These are phyloP conservation scores for Hypoxylon subgilvum DNA, from an alignment of 495 filamentous ascomycete species.

Conservation along the genomic window DNA sequence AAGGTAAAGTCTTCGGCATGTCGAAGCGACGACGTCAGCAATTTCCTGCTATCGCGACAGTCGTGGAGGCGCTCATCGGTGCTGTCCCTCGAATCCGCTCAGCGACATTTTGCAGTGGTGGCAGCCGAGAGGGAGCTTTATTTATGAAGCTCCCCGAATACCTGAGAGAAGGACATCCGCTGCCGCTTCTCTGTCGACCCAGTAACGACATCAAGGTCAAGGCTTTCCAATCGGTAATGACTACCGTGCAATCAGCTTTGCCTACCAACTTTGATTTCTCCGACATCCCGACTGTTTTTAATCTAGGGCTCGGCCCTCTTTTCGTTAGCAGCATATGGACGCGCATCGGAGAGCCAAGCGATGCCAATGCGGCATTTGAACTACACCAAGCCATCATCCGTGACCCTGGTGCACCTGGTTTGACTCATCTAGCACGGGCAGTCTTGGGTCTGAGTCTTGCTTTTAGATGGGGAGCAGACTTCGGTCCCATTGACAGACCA, in stretches of 20 bases:
- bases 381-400: slow-evolving; percentile 75
- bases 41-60: slow-evolving; percentile 80
- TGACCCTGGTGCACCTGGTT: slow-evolving; percentile 70
- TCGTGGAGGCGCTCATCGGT: slow-evolving; percentile 72
- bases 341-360: slow-evolving; percentile 49
- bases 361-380: slow-evolving; percentile 68
- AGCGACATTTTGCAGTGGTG: slow-evolving; percentile 82
- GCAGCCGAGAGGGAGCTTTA: slow-evolving; percentile 82
- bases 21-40: slow-evolving; percentile 80
- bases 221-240: slow-evolving; percentile 55
- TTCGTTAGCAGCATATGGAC: slow-evolving; percentile 55
- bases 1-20: slow-evolving; percentile 75
- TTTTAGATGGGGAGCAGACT: slow-evolving; percentile 73
- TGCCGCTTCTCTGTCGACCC: slow-evolving; percentile 58
- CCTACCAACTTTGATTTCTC: slow-evolving; percentile 58
- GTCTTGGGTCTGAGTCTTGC: slow-evolving; percentile 75
- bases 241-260: slow-evolving; percentile 60
- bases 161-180: slow-evolving; percentile 67
- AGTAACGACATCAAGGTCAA: slow-evolving; percentile 45
- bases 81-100: slow-evolving; percentile 73
- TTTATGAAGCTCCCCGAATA: slow-evolving; percentile 67
- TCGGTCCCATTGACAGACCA: slow-evolving; percentile 57
- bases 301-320: slow-evolving; percentile 47
- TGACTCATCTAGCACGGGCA: slow-evolving; percentile 73
- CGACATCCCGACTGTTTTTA: slow-evolving; percentile 52